A percentile compares a stretch with the other conserved stretches of the same genome.
These are phyloP conservation scores for Coemansia sp. DNA, from an alignment of 192 early-diverging fungal species.

Conservation along the genomic window DNA sequence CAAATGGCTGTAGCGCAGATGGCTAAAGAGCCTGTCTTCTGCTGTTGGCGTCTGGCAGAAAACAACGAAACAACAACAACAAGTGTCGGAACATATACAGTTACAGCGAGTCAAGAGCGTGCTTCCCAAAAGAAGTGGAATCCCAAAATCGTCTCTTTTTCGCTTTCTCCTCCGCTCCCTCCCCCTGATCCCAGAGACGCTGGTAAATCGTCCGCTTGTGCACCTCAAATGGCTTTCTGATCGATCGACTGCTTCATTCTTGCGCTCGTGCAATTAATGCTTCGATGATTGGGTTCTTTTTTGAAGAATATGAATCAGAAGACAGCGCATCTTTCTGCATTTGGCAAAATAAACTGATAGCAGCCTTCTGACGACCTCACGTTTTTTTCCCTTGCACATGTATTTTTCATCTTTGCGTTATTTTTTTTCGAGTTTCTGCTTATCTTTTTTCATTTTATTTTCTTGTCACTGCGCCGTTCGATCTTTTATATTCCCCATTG, in stretches of 20 bases:
- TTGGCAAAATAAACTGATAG: neutral
- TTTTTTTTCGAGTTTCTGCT: neutral
- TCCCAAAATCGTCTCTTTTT: neutral
- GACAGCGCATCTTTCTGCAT: neutral
- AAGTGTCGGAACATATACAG: no score
- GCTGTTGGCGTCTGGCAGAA: no score
- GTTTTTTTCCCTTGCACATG: neutral
- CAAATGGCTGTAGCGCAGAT: conserved; percentile 55
- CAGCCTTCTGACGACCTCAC: neutral
- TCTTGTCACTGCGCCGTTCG: neutral
- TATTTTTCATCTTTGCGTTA: neutral
- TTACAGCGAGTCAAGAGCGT: no score
- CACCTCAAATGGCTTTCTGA: no score
- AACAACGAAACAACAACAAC: no score
- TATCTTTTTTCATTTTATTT: neutral
- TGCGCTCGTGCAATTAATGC: neutral
- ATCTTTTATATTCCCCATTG: no score
- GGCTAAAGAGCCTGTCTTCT: no score
- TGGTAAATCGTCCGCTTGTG: no score
- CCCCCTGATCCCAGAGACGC: neutral
- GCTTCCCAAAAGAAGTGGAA: no score
- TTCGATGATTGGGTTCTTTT: neutral
- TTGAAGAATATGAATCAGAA: no score
- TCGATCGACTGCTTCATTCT: no score
- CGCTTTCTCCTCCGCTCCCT: no score